Base-by-base conservation (phyloP, 2,329 filamentous ascomycete genomes). In the Xylogone sp. region DNA sequence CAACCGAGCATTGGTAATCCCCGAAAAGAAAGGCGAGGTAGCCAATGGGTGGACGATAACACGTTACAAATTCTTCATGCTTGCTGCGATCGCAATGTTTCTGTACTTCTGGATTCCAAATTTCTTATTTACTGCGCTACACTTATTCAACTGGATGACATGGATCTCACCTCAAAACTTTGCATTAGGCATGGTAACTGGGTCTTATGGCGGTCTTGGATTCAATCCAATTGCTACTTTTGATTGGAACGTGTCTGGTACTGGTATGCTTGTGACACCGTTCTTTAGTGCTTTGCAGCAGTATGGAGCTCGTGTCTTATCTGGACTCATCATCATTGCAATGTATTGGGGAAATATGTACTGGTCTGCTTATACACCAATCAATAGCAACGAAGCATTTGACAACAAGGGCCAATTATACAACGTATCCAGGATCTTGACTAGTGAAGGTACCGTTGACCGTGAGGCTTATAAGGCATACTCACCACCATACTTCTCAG, bases 341-440 rank as follows among this genome's bases (percentile, higher is more conserved):
- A 68, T 90, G 12, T 86, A 89, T 63, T 91, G 83, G 62, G 78
- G 73, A 6, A 81, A 81, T 13, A 71, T 75, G 0, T 90, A 83
- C 79, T 88, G 84, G 59, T 75, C 75, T 4, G 67, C 77, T 51
- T 88, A 80, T 42, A 34, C 88, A 16, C 85, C 85, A 3, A 88
- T 89, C 67, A 87, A 81, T 60, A 84, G 87, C 62, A 81, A 84
- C 1, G 73, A 72, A 48, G 87, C 82, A n/a, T 90, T 88, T 59
- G 87, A 90, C 68, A 89, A 90, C 60, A 87, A 77, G 0, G 86
- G 82, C 2, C 58, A 68, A 0, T 53, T 56, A 0, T 91, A 90
- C 68, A 81, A 90, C 59, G 84, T 87, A 2, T 73, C 74, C 3
- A 76, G 76, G 2, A 79, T 90, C 44, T 69, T 90, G 2, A 84